These are phyloP conservation scores for Picea sitchensis DNA, from an alignment of 75 land plant species.

Conservation along the genomic window DNA sequence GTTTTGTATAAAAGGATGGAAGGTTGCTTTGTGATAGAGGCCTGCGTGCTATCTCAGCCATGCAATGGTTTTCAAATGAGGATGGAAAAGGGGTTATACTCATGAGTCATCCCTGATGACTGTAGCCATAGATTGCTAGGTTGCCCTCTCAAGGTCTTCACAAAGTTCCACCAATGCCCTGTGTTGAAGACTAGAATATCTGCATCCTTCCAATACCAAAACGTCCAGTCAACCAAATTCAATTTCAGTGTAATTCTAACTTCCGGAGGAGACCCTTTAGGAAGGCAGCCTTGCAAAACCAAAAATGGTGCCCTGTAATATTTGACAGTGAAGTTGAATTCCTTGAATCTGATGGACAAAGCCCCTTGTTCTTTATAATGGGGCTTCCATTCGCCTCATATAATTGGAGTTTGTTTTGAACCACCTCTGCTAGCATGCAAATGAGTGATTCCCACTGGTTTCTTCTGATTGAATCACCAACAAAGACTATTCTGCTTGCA, in stretches of 20 bases:
- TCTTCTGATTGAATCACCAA: constrained; percentile 68
- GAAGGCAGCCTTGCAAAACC: constrained; percentile 60
- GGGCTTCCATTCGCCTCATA: constrained; percentile 64
- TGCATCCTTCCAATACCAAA: constrained; percentile 51
- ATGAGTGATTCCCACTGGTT: constrained; percentile 77
- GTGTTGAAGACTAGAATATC: constrained; percentile 68
- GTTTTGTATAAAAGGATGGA: constrained; percentile 59
- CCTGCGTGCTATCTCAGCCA: constrained; percentile 51
- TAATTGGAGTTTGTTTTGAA: constrained; percentile 40
- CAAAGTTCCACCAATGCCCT: constrained; percentile 87
- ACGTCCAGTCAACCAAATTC: constrained; percentile 61
- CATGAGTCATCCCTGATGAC: too few relatives aligned
- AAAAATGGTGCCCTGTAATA: constrained; percentile 78
- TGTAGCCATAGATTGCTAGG: too few relatives aligned
- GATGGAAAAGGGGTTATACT: too few relatives aligned
- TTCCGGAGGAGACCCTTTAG: constrained; percentile 22
- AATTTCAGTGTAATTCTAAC: constrained; percentile 42
- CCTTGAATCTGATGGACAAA: constrained; percentile 40
- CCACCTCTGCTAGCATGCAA: constrained; percentile 56
- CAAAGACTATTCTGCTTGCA: constrained; percentile 44
- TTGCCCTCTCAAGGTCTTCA: constrained; percentile 63
- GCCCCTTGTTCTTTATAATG: constrained; percentile 74
- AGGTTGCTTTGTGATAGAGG: constrained; percentile 51
- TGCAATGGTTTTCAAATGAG: constrained; percentile 9
- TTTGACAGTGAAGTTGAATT: constrained; percentile 52